Percentiles rank a stretch among this genome's conserved stretches.
Conservation (phyloP, 2,329 filamentous ascomycete species). For the Neonectria coccinea region DNA sequence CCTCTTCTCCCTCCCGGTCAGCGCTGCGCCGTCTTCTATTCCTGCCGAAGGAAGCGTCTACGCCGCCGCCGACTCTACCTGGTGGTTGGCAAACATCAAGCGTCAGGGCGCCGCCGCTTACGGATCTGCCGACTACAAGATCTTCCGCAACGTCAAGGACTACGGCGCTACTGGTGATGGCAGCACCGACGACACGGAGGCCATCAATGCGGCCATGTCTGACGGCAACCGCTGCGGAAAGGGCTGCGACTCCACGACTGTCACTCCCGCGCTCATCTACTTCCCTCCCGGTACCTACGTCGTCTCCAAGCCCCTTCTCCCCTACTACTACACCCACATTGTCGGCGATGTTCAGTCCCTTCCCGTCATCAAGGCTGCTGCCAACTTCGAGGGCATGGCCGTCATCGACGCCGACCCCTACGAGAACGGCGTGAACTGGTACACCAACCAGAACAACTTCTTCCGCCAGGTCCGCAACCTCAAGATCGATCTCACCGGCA, state of each 20-base stretch:
- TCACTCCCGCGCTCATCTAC: slow-evolving; percentile 88
- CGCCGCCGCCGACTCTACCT: slow-evolving; percentile 58
- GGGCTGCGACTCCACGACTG: slow-evolving; percentile 85
- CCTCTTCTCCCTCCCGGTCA: slow-evolving; percentile 52
- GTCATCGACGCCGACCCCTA: slow-evolving; percentile 93
- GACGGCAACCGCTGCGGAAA: slow-evolving; percentile 83
- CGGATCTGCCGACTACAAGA: slow-evolving; percentile 68
- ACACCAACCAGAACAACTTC: slow-evolving; percentile 86
- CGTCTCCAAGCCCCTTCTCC: slow-evolving; percentile 81
- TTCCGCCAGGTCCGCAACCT: slow-evolving; percentile 87
- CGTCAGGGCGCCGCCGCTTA: slow-evolving; percentile 78
- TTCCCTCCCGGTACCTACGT: slow-evolving; percentile 90
- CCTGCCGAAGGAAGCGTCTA: slow-evolving; percentile 29
- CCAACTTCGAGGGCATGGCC: slow-evolving; percentile 84
- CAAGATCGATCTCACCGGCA: slow-evolving; percentile 77
- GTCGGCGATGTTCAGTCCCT: slow-evolving; percentile 80
- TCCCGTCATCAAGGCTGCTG: slow-evolving; percentile 80
- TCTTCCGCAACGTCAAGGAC: slow-evolving; percentile 82
- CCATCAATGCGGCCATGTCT: slow-evolving; percentile 86
- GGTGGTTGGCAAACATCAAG: slow-evolving; percentile 79
- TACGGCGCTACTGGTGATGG: slow-evolving; percentile 78
- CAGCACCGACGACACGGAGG: slow-evolving; percentile 83
- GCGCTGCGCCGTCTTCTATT: slow-evolving; percentile 49
- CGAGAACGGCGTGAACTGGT: slow-evolving; percentile 77
- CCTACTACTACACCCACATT: slow-evolving; percentile 94